Evolutionary conservation across 2,329 filamentous ascomycete genomes (phyloP).

Genomic region (Xylaria sp.): DNA sequence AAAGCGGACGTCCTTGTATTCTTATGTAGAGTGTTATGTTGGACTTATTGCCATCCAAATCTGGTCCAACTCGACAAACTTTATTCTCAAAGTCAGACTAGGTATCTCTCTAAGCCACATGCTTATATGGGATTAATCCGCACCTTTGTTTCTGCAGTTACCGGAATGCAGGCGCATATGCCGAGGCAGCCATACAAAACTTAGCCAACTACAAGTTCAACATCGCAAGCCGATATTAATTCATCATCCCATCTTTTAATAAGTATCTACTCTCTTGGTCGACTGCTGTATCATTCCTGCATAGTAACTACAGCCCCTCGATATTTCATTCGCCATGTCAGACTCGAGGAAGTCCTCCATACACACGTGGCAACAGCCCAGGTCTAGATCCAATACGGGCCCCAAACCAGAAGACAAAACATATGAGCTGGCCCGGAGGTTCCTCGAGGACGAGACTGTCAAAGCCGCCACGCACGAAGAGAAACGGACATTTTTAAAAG

Average conservation of each 20-base stretch:
- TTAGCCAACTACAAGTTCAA: not conserved
- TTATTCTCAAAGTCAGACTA: not conserved
- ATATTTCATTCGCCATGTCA: conserved; percentile 6
- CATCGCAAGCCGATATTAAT: too few relatives aligned
- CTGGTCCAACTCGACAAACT: not conserved
- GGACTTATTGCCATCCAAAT: not conserved
- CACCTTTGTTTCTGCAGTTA: not conserved
- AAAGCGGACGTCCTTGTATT: not conserved
- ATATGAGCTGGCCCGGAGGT: conserved; percentile 65
- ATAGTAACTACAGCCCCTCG: not conserved
- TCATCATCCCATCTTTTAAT: too few relatives aligned
- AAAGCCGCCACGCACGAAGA: conserved; percentile 62
- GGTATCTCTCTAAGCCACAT: not conserved
- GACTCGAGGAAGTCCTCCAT: conserved; percentile 20
- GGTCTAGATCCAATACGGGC: conserved; percentile 8
- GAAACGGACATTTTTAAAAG: conserved; percentile 70
- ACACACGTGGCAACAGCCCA: conserved; percentile 24
- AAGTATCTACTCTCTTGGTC: not conserved
- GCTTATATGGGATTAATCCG: not conserved
- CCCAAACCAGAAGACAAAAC: conserved; percentile 23
- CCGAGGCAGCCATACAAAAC: conserved; percentile 12
- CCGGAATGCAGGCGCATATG: conserved; percentile 8
- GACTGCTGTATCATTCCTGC: not conserved
- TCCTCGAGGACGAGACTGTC: conserved; percentile 70
- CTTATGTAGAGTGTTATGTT: not conserved